phyloP scores from a whole-genome alignment of 2,329 filamentous ascomycete genomes.

The Trichoderma simmonsii region DNA sequence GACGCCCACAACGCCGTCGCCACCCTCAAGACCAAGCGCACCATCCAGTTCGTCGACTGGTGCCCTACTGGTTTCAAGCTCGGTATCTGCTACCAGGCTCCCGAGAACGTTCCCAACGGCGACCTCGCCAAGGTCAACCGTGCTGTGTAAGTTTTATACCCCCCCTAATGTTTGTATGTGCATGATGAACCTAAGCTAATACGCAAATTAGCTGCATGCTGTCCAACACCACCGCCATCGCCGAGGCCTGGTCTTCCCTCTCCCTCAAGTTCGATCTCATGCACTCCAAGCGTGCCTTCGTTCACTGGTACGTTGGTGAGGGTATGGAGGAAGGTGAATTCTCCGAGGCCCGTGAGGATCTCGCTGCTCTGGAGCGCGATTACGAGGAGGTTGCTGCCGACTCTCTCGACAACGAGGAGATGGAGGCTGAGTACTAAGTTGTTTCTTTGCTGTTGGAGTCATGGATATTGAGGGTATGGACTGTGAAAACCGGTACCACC shows the following conservation, averaged over 20 bases:
- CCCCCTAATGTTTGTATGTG: too few species aligned
- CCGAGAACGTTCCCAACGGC: conserved; percentile 91
- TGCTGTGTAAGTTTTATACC: conserved; percentile 75
- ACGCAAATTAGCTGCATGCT: conserved; percentile 76
- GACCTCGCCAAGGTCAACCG: conserved; percentile 97
- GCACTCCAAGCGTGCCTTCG: conserved; percentile 99
- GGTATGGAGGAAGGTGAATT: conserved; percentile 99
- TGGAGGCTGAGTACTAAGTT: conserved; percentile 85
- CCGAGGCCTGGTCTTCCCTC: conserved; percentile 95
- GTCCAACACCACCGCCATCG: conserved; percentile 97
- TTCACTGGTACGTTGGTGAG: conserved; percentile 99
- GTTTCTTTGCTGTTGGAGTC: conserved; percentile 17
- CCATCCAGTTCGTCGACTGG: conserved; percentile 99
- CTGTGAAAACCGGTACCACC: conserved; percentile 23
- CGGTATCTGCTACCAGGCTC: conserved; percentile 99
- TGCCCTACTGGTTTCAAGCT: conserved; percentile 99
- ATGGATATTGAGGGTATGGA: conserved; percentile 18
- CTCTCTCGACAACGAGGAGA: conserved; percentile 82
- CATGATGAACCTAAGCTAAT: background rate
- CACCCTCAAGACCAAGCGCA: conserved; percentile 97
- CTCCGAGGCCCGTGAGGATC: conserved; percentile 96
- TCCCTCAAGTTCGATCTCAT: conserved; percentile 99
- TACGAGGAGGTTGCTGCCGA: conserved; percentile 98
- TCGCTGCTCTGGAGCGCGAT: conserved; percentile 95
- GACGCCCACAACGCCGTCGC: conserved; percentile 90